Evolutionary conservation across 1,284 basidiomycete genomes (phyloP), one percentile per base, ranked within the genome.

Genomic region (Pseudozyma hubeiensis): DNA sequence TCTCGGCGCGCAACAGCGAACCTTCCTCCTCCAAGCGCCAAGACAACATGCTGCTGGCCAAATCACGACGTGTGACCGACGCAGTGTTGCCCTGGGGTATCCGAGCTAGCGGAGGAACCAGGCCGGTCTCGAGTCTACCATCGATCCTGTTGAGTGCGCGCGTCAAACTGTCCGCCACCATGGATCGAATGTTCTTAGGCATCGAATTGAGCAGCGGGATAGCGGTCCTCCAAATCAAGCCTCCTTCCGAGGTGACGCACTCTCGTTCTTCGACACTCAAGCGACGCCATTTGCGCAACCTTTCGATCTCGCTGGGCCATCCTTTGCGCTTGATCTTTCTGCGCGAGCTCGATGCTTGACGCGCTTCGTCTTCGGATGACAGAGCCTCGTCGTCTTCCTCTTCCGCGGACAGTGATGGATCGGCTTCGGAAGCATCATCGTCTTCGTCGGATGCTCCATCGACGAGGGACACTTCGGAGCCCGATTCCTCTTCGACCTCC

Each of bases 211-310:
- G 56, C 37, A 75, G 19, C n/a, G 66, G 66, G n/a, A 72, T 71
- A 4, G 75, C 75, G 6, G 61, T 66, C 6, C 64, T 52, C 75
- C 75, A 77, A n/a, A 77, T 64, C 40, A 77, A 33, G 24, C 75
- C 75, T n/a, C 67, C 72, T 52, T 77, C 71, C 3, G 69, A 65
- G 1, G 65, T 74, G 17, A 77, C 58, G 30, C 64, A 67, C 49
- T 77, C 75, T 13, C 75, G 56, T 45, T 77, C 75, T 30, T 75
- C 64, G 0, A 68, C 44, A 40, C 56, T 71, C 10, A 77, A 43
- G 6, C 64, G 40, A n/a, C 75, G 60, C 75, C 75, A 75, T 44
- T 68, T 75, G 14, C 55, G 53, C 52, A 68, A 24, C 8, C 70
- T 41, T 44, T 75, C 59, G 11, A 29, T 48, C 47, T 61, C 57